These are phyloP conservation scores for Cupressus sempervirens DNA, from an alignment of 75 land plant genomes.

Conservation along the genomic window DNA sequence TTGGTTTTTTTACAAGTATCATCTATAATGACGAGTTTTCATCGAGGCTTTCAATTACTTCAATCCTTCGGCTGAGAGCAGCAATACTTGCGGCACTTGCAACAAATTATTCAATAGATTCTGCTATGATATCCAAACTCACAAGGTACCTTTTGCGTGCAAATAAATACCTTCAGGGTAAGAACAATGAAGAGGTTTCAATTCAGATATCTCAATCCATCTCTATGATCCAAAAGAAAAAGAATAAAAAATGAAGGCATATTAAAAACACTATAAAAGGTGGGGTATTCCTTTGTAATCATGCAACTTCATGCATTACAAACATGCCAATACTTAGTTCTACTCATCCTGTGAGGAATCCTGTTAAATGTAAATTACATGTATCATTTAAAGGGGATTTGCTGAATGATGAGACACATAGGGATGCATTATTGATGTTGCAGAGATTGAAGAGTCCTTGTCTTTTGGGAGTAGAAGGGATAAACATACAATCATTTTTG, in stretches of 20 bases:
- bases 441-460: conserved; percentile 14
- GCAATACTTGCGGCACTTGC: conserved; percentile 68
- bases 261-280: conserved; percentile 34
- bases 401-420: background rate
- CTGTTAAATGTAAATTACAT: conserved; percentile 10
- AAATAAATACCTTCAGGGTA: conserved; percentile 15
- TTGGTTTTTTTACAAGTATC: conserved; percentile 82
- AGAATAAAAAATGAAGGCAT: conserved; percentile 13
- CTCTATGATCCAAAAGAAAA: conserved; percentile 1
- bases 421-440: background rate
- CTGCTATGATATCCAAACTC: conserved; percentile 44
- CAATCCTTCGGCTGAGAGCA: conserved; percentile 73
- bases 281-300: conserved; percentile 41
- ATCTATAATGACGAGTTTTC: conserved; percentile 87
- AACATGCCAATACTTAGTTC: conserved; percentile 33
- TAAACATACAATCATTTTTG: conserved; percentile 14
- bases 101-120: conserved; percentile 47
- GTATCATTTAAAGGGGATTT: conserved; percentile 4
- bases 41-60: conserved; percentile 71
- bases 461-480: background rate
- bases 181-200: conserved; percentile 1
- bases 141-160: conserved; percentile 40
- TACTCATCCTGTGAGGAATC: conserved; percentile 9
- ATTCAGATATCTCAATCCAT: background rate
- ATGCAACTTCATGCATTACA: conserved; percentile 43